Evolutionary conservation across 1,284 basidiomycete species (phyloP), one percentile per base, ranked within the genome.

Genomic region (Taiwanofungus camphoratus): DNA sequence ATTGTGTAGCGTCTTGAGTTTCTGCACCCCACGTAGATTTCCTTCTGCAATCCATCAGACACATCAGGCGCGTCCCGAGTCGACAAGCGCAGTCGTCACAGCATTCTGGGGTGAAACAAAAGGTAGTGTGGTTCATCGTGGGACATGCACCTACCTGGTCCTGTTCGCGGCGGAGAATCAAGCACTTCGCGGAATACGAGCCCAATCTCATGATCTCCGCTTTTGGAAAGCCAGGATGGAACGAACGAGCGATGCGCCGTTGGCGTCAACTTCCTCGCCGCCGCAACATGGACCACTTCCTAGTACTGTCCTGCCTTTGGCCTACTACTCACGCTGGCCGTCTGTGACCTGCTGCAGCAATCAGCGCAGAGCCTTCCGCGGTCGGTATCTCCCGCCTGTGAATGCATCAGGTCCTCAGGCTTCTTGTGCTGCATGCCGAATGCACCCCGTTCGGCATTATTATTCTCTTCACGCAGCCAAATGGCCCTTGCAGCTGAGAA

Each of bases 331-430:
- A 39, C 37, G 37, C 13, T 15, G 15, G 37, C 37, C 29, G 21
- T 30, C 19, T 26, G 23, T 22, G 23, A 26, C 23, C 7, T 30
- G 39, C 19, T 22, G 30, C 29, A 30, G 40, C 8, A 27, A 42
- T 36, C 20, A 30, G 26, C 39, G 49, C 44, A 45, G 45, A 39
- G 44, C 39, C 39, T 26, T 15, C 32, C 38, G 36, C 48, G 52
- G 52, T 50, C 55, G 53, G 55, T 42, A 41, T 49, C 41, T 45
- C 41, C 50, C 53, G 55, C 44, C 50, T 49, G 50, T 52, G 46
- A 48, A 38, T 48, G 32, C 42, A 45, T 37, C 47, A 52, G 21
- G 49, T 45, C 48, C 48, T 50, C 42, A 26, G 42, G 22, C 46
- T 50, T 48, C 44, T 52, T 33, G 41, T 39, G 36, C 32, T 33